Evolutionary conservation across 805 yeast species (phyloP), one percentile per base, ranked within the genome.

Genomic region (Metschnikowia amazonensis): DNA sequence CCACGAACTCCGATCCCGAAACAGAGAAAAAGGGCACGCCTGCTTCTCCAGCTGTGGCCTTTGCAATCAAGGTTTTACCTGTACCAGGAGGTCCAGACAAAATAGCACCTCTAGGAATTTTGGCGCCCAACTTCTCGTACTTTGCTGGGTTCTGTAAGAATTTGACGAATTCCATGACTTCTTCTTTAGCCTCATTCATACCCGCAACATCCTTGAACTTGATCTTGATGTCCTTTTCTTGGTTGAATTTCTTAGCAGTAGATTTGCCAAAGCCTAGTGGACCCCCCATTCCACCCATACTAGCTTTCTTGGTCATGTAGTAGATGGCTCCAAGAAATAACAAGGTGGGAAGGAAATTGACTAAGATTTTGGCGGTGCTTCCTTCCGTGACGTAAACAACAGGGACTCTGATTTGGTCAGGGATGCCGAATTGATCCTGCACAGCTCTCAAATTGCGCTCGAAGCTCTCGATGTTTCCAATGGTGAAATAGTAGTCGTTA

Each of bases 21-120:
- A 89, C 96, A 18, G 94, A 83, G 53, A 81, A 81, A 64, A 89
- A 89, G 21, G 97, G 96, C 42, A 89, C 97, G 42, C 88, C 94
- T 1, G 97, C 96, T 64, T 89, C 97, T 56, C 97, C 97, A 2
- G 97, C 97, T 21, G 97, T 89, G 10, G 97, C 97, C 64, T 86
- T 89, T 20, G 97, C 97, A 46, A 89, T 69, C 51, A 89, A 68
- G 0, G 97, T 89, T 66, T 89, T 89, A 80, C 97, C 97, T 2
- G 97, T 89, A 73, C 97, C 97, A 35, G 97, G 97, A 14, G 96
- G 95, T 54, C 97, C 97, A 10, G 95, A 84, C 42, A 89, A 69
- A 53, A 89, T 86, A 5, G 97, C 97, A 63, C 97, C 97, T 64
- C 97, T 77, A 44, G 97, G 97, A 51, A 89, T 89, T 65, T 89